These are phyloP conservation scores for Sugiyamaella paludigena DNA, from an alignment of 1,139 yeast species.

Conservation along the genomic window DNA sequence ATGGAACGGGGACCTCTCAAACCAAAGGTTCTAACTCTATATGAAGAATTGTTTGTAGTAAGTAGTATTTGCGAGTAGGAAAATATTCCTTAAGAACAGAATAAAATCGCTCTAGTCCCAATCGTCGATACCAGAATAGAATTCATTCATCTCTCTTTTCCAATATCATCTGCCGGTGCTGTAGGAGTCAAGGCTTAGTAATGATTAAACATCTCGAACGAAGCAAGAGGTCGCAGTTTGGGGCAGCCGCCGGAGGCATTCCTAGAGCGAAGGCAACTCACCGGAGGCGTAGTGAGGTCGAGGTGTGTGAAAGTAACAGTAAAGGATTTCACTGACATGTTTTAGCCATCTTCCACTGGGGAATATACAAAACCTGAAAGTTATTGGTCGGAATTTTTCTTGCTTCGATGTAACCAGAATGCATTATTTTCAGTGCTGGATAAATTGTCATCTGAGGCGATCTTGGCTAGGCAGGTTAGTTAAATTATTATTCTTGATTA, in stretches of 20 bases:
- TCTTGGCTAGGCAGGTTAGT: slow-evolving; percentile 23
- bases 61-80: slow-evolving; percentile 11
- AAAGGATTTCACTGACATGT: neutral
- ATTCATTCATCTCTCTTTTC: too few species aligned
- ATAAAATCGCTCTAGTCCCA: neutral
- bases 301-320: neutral
- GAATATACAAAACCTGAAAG: slow-evolving; percentile 28
- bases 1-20: slow-evolving; percentile 36
- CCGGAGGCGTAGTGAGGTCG: too few species aligned
- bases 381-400: slow-evolving; percentile 42
- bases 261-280: too few species aligned
- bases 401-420: slow-evolving; percentile 34
- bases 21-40: slow-evolving; percentile 39
- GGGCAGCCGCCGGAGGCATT: too few species aligned
- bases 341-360: slow-evolving; percentile 12
- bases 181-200: too few species aligned
- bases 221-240: too few species aligned
- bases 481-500: too few species aligned
- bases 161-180: too few species aligned
- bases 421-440: slow-evolving; percentile 30
- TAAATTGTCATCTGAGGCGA: slow-evolving; percentile 27
- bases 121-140: too few species aligned
- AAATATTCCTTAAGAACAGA: neutral
- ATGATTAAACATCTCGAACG: too few species aligned
- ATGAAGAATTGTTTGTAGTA: slow-evolving; percentile 36